Percentiles rank a stretch among this genome's conserved stretches.
phyloP scores from a whole-genome alignment of 371 early-diverging fungal genomes.

The Batkoa obscura region DNA sequence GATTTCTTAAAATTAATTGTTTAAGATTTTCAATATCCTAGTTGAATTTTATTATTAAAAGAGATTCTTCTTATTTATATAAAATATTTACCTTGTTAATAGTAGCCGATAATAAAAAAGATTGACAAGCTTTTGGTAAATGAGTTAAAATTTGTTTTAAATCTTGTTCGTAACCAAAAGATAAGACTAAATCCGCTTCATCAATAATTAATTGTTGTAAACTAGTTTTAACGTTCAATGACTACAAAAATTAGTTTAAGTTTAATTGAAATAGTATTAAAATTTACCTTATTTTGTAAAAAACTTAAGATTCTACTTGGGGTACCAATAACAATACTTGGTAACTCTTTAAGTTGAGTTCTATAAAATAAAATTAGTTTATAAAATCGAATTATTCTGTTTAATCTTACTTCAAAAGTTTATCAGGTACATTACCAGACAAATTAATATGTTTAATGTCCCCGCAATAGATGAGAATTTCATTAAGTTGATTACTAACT shows the following conservation, averaged over 20 bases:
- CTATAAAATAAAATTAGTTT: background rate
- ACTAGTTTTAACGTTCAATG: background rate
- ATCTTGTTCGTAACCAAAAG: conserved; percentile 83
- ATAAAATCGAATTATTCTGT: background rate
- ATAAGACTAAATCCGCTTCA: conserved; percentile 84
- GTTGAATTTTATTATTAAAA: background rate
- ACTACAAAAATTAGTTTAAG: background rate
- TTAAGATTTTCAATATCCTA: conserved; percentile 69
- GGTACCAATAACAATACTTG: conserved; percentile 70
- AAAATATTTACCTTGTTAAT: conserved; percentile 25
- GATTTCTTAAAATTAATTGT: conserved; percentile 62
- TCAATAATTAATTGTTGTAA: conserved; percentile 54
- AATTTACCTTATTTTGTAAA: conserved; percentile 26
- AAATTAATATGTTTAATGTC: conserved; percentile 47
- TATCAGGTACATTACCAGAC: conserved; percentile 36
- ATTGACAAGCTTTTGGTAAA: conserved; percentile 70
- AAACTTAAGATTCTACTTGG: conserved; percentile 60
- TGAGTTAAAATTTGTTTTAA: conserved; percentile 40
- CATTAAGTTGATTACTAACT: conserved; percentile 51
- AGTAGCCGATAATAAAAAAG: conserved; percentile 80
- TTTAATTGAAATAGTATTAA: background rate
- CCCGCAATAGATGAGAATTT: conserved; percentile 50
- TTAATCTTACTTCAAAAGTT: conserved; percentile 37
- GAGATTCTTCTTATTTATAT: background rate
- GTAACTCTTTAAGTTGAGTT: conserved; percentile 12